Conservation (phyloP, 768 basidiomycete genomes). For the Termitomyces sp. region DNA sequence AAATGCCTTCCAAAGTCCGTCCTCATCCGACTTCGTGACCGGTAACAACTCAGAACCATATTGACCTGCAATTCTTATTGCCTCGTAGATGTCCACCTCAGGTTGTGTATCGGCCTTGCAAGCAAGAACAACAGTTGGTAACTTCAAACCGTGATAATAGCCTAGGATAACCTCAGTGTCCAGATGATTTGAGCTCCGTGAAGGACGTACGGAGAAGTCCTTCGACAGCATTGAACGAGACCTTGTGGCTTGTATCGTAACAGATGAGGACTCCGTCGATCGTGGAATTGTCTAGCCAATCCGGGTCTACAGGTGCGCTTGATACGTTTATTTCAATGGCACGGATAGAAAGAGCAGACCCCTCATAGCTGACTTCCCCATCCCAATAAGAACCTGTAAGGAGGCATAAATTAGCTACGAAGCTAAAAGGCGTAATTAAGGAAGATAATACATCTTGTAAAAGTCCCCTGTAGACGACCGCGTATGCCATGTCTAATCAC, state of each 20-base stretch:
- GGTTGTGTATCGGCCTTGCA: slow-evolving; percentile 77
- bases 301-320: slow-evolving; percentile 2
- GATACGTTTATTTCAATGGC: slow-evolving; percentile 52
- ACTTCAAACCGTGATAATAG: slow-evolving; percentile 47
- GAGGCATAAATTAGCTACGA: not conserved
- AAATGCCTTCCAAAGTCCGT: slow-evolving; percentile 70
- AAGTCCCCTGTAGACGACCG: slow-evolving; percentile 35
- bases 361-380: slow-evolving; percentile 24
- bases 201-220: slow-evolving; percentile 61
- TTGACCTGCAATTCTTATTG: slow-evolving; percentile 41
- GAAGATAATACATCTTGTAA: slow-evolving; percentile 34
- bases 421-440: not conserved
- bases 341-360: slow-evolving; percentile 39
- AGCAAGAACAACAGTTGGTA: slow-evolving; percentile 72
- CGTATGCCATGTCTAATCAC: slow-evolving; percentile 75
- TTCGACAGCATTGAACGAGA: slow-evolving; percentile 63
- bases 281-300: slow-evolving; percentile 44
- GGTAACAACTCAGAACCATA: slow-evolving; percentile 80
- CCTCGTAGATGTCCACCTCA: slow-evolving; percentile 51
- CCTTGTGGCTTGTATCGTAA: slow-evolving; percentile 64
- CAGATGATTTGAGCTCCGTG: not conserved
- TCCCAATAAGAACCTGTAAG: slow-evolving; percentile 28
- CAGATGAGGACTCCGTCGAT: slow-evolving; percentile 83
- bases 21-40: slow-evolving; percentile 50
- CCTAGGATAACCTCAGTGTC: slow-evolving; percentile 32